Evolutionary conservation across 805 yeast genomes (phyloP).

Genomic region (Metschnikowia lochheadii): DNA sequence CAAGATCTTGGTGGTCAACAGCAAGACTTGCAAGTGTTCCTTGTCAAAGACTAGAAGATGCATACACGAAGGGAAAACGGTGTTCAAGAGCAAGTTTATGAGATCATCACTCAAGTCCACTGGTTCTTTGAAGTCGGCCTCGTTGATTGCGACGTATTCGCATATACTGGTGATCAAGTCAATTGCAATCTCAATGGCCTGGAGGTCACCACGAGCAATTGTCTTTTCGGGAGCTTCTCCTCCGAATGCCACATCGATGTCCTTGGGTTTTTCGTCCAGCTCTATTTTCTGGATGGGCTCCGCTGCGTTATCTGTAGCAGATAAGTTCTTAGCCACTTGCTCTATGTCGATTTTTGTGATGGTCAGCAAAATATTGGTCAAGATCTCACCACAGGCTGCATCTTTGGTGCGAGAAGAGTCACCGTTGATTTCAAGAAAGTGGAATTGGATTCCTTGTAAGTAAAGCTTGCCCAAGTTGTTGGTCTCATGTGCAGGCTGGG

Average conservation of each 20-base stretch:
- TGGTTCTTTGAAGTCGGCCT: conserved; percentile 21
- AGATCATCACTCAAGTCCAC: conserved; percentile 20
- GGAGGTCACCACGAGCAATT: conserved; percentile 49
- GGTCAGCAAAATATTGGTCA: conserved; percentile 21
- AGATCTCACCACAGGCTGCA: conserved; percentile 18
- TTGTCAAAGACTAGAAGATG: conserved; percentile 39
- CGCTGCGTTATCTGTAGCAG: conserved; percentile 33
- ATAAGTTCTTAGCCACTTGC: conserved; percentile 5
- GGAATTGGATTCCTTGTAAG: conserved; percentile 41
- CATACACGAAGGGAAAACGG: conserved; percentile 29
- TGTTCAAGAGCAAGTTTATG: conserved; percentile 18
- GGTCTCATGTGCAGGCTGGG: conserved; percentile 13
- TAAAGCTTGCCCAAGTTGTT: conserved; percentile 33
- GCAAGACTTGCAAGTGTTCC: conserved; percentile 19
- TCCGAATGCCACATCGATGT: conserved; percentile 23
- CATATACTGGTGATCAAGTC: conserved; percentile 75
- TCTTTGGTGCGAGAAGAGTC: conserved; percentile 15
- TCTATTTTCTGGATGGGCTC: conserved; percentile 25
- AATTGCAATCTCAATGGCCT: conserved; percentile 63
- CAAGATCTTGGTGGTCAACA: conserved; percentile 52
- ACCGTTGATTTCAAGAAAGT: conserved; percentile 32
- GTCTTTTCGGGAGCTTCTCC: conserved; percentile 35
- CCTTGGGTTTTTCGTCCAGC: conserved; percentile 16
- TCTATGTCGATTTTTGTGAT: conserved; percentile 28
- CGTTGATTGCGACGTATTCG: conserved; percentile 47